These are phyloP conservation scores for Termitomyces sp. DNA, from an alignment of 768 basidiomycete species.

Conservation along the genomic window DNA sequence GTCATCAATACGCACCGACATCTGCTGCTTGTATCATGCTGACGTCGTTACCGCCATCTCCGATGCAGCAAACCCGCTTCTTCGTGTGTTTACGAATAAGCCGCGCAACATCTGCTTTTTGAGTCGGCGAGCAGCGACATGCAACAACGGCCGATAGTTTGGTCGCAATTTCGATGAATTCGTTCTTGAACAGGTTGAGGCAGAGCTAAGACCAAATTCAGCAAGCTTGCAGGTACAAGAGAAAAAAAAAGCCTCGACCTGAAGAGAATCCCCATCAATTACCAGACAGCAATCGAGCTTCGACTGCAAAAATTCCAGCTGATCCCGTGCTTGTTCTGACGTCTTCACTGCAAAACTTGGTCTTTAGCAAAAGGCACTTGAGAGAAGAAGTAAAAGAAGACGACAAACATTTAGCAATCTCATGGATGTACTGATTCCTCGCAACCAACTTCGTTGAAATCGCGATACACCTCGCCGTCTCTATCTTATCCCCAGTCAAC, in stretches of 20 bases:
- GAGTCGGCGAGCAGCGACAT: slow-evolving; percentile 96
- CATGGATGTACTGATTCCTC: slow-evolving; percentile 95
- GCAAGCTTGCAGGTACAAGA: neutral
- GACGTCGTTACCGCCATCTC: slow-evolving; percentile 98
- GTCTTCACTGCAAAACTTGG: slow-evolving; percentile 63
- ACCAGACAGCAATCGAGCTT: slow-evolving; percentile 98
- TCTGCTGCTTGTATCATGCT: slow-evolving; percentile 99
- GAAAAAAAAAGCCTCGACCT: slow-evolving; percentile 41
- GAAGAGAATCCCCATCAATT: slow-evolving; percentile 95
- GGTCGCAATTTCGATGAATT: slow-evolving; percentile 95
- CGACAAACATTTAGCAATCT: slow-evolving; percentile 81
- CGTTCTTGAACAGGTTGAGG: slow-evolving; percentile 82
- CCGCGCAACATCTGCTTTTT: slow-evolving; percentile 96
- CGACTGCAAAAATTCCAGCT: slow-evolving; percentile 89
- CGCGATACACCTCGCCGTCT: slow-evolving; percentile 97
- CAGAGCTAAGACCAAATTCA: slow-evolving; percentile 57
- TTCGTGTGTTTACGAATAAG: slow-evolving; percentile 86
- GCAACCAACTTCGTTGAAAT: slow-evolving; percentile 96
- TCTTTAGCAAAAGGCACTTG: neutral
- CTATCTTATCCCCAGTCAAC: slow-evolving; percentile 98
- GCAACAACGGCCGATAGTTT: slow-evolving; percentile 96
- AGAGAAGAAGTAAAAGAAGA: neutral
- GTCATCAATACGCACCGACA: slow-evolving; percentile 64
- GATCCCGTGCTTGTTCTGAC: slow-evolving; percentile 72
- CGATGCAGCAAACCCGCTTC: slow-evolving; percentile 97